Percentiles rank a stretch among this genome's conserved stretches.
Conservation (phyloP, 2,329 filamentous ascomycete species). For the Verticillium isaacii region DNA sequence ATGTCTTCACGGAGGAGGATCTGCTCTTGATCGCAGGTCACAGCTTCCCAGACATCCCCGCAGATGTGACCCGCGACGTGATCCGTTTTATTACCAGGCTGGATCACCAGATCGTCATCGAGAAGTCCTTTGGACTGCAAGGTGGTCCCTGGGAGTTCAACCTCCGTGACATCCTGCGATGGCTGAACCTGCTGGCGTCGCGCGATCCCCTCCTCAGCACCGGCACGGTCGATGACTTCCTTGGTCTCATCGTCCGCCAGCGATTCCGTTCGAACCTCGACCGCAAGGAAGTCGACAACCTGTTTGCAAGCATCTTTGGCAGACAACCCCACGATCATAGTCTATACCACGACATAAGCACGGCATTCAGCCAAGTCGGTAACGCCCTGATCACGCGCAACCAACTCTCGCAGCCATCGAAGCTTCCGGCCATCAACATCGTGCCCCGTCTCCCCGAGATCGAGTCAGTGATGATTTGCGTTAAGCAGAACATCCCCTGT, state of each 20-base stretch:
- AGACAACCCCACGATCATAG: conserved; percentile 49
- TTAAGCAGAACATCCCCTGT: conserved; percentile 82
- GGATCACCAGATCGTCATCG: conserved; percentile 63
- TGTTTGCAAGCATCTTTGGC: conserved; percentile 65
- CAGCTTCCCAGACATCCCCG: conserved; percentile 63
- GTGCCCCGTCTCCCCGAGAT: conserved; percentile 63
- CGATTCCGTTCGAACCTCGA: conserved; percentile 76
- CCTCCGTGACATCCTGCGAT: conserved; percentile 81
- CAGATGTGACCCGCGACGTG: conserved; percentile 57
- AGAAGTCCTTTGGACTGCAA: conserved; percentile 53
- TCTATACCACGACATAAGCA: conserved; percentile 67
- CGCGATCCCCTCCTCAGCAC: conserved; percentile 56
- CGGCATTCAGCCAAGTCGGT: conserved; percentile 70
- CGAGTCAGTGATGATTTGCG: conserved; percentile 82
- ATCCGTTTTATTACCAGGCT: conserved; percentile 79
- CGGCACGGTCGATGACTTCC: conserved; percentile 64
- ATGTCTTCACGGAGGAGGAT: conserved; percentile 79
- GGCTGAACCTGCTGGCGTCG: conserved; percentile 69
- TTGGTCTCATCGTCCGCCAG: conserved; percentile 78
- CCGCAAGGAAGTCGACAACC: conserved; percentile 54
- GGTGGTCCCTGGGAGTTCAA: conserved; percentile 95
- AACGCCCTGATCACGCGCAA: conserved; percentile 66
- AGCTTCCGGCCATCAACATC: conserved; percentile 45
- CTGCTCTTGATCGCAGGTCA: conserved; percentile 75
- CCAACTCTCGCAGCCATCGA: conserved; percentile 42